Percentiles rank a stretch among this genome's conserved stretches.
Evolutionary conservation across 2,329 filamentous ascomycete genomes (phyloP).

Genomic region (Exophiala phaeomuriformis): DNA sequence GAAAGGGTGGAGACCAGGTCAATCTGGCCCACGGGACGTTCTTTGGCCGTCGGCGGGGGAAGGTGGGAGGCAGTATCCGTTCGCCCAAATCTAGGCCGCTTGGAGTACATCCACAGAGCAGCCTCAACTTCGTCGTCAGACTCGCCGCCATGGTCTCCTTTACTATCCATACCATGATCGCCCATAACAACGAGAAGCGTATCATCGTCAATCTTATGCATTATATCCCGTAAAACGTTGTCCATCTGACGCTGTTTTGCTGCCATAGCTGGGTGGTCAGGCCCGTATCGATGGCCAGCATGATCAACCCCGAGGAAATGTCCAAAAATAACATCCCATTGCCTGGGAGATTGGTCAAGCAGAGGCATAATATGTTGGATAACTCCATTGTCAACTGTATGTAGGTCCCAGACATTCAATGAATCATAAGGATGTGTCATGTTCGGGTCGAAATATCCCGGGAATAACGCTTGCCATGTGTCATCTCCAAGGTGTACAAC

Average conservation of each 20-base stretch:
- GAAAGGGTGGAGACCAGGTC: constrained; percentile 90
- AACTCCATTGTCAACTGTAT: constrained; percentile 94
- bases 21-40: constrained; percentile 72
- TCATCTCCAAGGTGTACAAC: constrained; percentile 96
- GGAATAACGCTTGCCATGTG: constrained; percentile 91
- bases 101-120: constrained; percentile 97
- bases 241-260: constrained; percentile 92
- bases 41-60: constrained; percentile 66
- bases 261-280: constrained; percentile 84
- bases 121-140: constrained; percentile 94
- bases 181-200: constrained; percentile 94
- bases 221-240: constrained; percentile 63
- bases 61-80: constrained; percentile 52
- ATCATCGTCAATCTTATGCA: constrained; percentile 66
- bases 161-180: constrained; percentile 97
- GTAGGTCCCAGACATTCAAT: constrained; percentile 96
- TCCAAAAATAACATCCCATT: constrained; percentile 92
- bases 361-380: constrained; percentile 84
- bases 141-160: constrained; percentile 97
- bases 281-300: constrained; percentile 91
- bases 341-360: constrained; percentile 54
- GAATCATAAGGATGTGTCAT: constrained; percentile 88
- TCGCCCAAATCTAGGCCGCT: constrained; percentile 74
- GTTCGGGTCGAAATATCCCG: constrained; percentile 81
- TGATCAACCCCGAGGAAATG: constrained; percentile 95